phyloP scores from a whole-genome alignment of 164 flowering plant genomes.

The Piper longum region DNA sequence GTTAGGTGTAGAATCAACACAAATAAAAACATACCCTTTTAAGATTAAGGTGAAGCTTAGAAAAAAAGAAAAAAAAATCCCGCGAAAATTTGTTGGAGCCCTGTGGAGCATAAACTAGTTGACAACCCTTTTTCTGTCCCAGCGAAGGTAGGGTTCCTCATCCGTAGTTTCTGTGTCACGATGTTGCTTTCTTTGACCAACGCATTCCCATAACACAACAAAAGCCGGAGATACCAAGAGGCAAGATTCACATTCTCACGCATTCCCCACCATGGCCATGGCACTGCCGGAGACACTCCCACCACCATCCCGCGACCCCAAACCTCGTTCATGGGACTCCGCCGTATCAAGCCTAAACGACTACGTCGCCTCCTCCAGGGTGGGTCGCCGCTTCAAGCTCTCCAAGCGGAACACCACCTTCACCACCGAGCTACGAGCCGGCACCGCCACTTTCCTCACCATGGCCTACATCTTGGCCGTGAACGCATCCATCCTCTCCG shows the following conservation, averaged over 20 bases:
- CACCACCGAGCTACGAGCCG: constrained; percentile 93
- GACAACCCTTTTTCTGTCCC: too few species aligned
- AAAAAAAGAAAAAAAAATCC: too few species aligned
- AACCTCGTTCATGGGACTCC: neutral
- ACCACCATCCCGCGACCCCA: neutral
- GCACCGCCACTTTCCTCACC: constrained; percentile 86
- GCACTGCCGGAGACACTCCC: neutral
- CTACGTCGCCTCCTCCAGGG: constrained; percentile 26
- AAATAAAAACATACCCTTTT: too few species aligned
- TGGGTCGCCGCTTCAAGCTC: constrained; percentile 63
- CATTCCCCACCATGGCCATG: neutral
- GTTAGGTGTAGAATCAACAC: too few species aligned
- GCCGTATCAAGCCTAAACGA: constrained; percentile 28
- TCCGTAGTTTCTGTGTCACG: neutral
- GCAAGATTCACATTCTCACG: neutral
- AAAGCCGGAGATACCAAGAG: neutral
- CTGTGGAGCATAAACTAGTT: too few species aligned
- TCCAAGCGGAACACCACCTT: constrained; percentile 43
- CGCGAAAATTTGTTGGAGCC: too few species aligned
- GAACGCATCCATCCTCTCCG: constrained; percentile 76
- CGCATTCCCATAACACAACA: neutral
- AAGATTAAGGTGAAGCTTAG: too few species aligned
- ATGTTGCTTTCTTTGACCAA: neutral
- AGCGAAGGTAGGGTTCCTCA: too few species aligned
- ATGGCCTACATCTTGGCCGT: constrained; percentile 96